Base-by-base conservation (phyloP, 1,284 basidiomycete genomes). In the Rhodotorula sp. region DNA sequence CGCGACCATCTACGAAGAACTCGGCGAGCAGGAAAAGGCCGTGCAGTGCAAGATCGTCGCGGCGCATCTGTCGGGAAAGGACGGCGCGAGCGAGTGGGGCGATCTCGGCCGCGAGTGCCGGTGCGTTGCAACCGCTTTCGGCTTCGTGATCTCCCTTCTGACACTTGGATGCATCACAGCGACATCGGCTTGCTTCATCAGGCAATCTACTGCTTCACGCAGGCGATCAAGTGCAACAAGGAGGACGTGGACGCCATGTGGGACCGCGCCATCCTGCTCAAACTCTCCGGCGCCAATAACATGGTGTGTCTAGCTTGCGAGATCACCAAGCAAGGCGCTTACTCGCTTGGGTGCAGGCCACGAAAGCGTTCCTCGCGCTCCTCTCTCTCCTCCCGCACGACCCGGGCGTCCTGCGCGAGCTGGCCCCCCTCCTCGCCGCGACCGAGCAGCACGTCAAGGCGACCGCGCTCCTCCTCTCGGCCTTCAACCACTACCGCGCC, bases 161-260 rank as follows among this genome's bases (percentile, higher is more conserved):
- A 17, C 12, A 25, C 34, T 57, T 4, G 41, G 13, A 16, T 23
- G 7, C 27, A 17, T 34, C 34, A 34, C 27, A 54, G 53, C 27
- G 21, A 34, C 48, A 81, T 88, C 44, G 91, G 89, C 5, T 88
- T 88, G 70, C 85, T 87, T 57, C 89, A 93, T 66, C 93, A 98
- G 81, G 91, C 93, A 0, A 82, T 97, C 44, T 97, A 98, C 80
- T 98, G 96, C 80, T 91, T 91, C 78, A 86, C 90, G 0, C 95
- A 97, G 79, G 88, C 92, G 0, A 88, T 90, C 78, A 89, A 86
- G 73, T 84, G 91, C 42, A 90, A 95, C 78, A 89, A 91, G 9
- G 85, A 85, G 8, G 94, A 97, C 74, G 86, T 92, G 14, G 89
- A 91, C 71, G 90, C 91, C 2, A 86, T 96, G 41, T 97, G 93